Percentiles rank a stretch among this genome's conserved stretches.
Conservation (phyloP, 257 asterid species). For the Primulina eburnea region DNA sequence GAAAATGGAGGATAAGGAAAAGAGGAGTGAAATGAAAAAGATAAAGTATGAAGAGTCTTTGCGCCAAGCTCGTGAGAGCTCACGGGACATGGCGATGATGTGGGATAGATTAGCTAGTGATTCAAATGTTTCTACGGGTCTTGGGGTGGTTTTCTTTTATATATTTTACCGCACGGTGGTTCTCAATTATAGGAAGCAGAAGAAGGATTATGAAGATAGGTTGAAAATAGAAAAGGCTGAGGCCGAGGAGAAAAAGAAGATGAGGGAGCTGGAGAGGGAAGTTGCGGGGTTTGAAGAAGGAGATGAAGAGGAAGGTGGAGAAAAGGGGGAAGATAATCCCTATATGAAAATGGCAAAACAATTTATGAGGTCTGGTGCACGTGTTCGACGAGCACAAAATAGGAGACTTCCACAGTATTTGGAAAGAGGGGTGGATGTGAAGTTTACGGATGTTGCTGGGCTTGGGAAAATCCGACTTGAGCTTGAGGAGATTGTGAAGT, state of each 20-base stretch:
- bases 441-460: conserved; percentile 95
- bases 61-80: conserved; percentile 46
- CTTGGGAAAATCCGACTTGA: conserved; percentile 93
- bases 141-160: conserved; percentile 76
- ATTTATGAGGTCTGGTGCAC: conserved; percentile 96
- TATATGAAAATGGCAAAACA: conserved; percentile 70
- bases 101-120: conserved; percentile 76
- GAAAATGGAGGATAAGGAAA: conserved; percentile 72
- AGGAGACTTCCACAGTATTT: conserved; percentile 79
- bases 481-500: conserved; percentile 97
- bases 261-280: conserved; percentile 77
- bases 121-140: conserved; percentile 57
- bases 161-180: conserved; percentile 77
- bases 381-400: conserved; percentile 62
- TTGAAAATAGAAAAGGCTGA: conserved; percentile 85
- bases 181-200: conserved; percentile 76
- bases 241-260: conserved; percentile 88
- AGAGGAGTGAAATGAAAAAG: conserved; percentile 55
- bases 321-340: conserved; percentile 64
- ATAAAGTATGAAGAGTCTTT: conserved; percentile 44
- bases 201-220: conserved; percentile 94
- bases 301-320: conserved; percentile 70
- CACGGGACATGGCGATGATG: conserved; percentile 46
- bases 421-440: conserved; percentile 82
- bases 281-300: conserved; percentile 57